A percentile compares a stretch with the other conserved stretches of the same genome.
Conservation (phyloP, 163 green algal genomes). For the Scenedesmus sp. region DNA sequence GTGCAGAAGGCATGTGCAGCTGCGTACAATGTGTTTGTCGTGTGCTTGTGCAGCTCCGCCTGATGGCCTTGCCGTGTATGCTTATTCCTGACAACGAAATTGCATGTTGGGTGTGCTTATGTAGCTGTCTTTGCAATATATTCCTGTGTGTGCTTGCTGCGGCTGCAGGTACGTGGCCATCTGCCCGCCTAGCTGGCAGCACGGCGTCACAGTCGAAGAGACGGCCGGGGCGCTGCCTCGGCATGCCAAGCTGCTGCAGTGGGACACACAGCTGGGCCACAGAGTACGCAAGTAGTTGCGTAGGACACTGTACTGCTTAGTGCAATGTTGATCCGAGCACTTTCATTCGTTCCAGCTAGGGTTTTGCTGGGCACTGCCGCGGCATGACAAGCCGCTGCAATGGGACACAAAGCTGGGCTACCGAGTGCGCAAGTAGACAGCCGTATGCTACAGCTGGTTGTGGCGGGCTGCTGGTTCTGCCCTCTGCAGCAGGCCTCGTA, state of each 20-base stretch:
- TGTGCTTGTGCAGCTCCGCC: neutral
- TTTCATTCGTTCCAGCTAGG: no score
- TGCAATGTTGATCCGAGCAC: no score
- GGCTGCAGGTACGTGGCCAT: constrained; percentile 24
- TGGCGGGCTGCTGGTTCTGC: no score
- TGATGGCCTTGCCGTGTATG: neutral
- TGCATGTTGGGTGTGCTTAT: neutral
- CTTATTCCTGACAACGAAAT: neutral
- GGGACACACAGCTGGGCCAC: neutral
- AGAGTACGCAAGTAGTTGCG: neutral
- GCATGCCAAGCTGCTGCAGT: neutral
- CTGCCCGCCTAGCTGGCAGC: neutral
- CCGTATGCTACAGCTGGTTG: no score
- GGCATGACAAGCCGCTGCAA: neutral
- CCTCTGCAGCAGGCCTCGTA: no score
- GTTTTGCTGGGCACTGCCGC: neutral
- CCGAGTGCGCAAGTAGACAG: neutral
- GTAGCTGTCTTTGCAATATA: neutral
- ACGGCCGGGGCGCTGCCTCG: neutral
- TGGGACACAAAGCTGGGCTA: constrained; percentile 20
- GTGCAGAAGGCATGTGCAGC: neutral
- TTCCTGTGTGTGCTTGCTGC: neutral
- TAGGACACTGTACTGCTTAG: no score
- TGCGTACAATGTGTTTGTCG: neutral
- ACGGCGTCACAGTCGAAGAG: neutral